Percentiles rank a stretch among this genome's conserved stretches.
Conservation (phyloP, 1,139 yeast species). For the Kazachstania sp. region DNA sequence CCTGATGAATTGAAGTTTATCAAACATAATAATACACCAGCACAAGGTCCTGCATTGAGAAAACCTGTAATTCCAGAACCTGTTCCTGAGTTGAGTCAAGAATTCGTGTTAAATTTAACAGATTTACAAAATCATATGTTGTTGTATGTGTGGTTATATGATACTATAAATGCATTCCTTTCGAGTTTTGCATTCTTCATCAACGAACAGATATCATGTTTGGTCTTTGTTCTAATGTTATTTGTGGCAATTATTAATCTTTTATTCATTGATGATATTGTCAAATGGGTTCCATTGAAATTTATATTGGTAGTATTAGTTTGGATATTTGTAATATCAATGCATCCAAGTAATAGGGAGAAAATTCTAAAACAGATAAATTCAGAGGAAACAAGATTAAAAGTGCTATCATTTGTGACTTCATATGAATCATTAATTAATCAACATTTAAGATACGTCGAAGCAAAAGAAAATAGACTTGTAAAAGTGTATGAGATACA, state of each 20-base stretch:
- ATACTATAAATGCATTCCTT: constrained; percentile 43
- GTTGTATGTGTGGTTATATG: constrained; percentile 58
- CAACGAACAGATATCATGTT: constrained; percentile 54
- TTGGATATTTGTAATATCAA: constrained; percentile 44
- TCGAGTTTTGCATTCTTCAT: constrained; percentile 56
- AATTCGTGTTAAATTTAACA: constrained; percentile 67
- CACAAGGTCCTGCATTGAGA: constrained; percentile 45
- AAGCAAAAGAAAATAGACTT: constrained; percentile 32
- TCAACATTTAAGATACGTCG: constrained; percentile 31
- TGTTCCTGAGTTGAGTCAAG: constrained; percentile 70
- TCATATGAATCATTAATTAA: constrained; percentile 36
- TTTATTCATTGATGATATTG: constrained; percentile 32
- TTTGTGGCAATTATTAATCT: constrained; percentile 30
- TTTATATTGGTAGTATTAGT: constrained; percentile 34
- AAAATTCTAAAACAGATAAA: constrained; percentile 38
- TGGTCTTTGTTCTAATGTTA: constrained; percentile 38
- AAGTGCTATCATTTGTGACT: constrained; percentile 40
- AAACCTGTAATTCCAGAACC: constrained; percentile 55
- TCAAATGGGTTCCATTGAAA: constrained; percentile 35
- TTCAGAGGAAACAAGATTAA: constrained; percentile 55
- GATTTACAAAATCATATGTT: constrained; percentile 80
- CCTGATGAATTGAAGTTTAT: constrained; percentile 26
- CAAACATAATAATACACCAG: constrained; percentile 47
- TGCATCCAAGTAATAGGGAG: constrained; percentile 51
- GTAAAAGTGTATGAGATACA: constrained; percentile 73